Conservation (phyloP, 2,329 filamentous ascomycete species). For the Myriosclerotinia duriaeana region DNA sequence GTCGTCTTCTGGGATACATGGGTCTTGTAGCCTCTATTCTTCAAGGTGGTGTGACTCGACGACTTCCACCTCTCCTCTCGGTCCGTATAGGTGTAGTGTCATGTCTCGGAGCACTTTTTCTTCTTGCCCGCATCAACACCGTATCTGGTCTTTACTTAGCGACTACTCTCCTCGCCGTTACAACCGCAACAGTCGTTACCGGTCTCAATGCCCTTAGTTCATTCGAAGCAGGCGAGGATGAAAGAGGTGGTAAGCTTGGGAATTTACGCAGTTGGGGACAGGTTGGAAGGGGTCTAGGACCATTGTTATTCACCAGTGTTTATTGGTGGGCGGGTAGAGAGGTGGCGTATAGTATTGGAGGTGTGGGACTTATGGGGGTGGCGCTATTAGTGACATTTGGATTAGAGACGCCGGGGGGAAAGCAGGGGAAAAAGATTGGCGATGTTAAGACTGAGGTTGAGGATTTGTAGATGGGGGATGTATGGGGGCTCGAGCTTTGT, state of each 20-base stretch:
- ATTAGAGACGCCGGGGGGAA: conserved; percentile 52
- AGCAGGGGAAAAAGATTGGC: conserved; percentile 35
- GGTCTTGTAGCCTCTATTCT: conserved; percentile 89
- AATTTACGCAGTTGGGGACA: conserved; percentile 81
- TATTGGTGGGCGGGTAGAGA: conserved; percentile 98
- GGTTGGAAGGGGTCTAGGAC: conserved; percentile 81
- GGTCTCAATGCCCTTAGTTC: conserved; percentile 88
- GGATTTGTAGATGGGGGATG: conserved; percentile 26
- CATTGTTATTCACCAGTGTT: conserved; percentile 85
- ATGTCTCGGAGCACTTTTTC: conserved; percentile 75
- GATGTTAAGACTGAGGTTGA: conserved; percentile 25
- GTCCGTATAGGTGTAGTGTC: conserved; percentile 77
- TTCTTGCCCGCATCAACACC: conserved; percentile 69
- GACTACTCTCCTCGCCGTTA: conserved; percentile 80
- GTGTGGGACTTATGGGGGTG: conserved; percentile 75
- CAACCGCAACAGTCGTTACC: conserved; percentile 91
- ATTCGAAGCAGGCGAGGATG: conserved; percentile 77
- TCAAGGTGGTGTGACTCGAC: conserved; percentile 86
- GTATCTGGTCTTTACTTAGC: conserved; percentile 74
- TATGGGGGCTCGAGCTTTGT: not conserved
- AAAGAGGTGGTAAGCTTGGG: conserved; percentile 84
- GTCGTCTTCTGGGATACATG: conserved; percentile 83
- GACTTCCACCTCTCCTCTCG: conserved; percentile 75
- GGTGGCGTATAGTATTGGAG: conserved; percentile 78
- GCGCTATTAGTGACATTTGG: conserved; percentile 67